These are phyloP conservation scores for Candida quercuum DNA, from an alignment of 805 yeast genomes.

Conservation along the genomic window DNA sequence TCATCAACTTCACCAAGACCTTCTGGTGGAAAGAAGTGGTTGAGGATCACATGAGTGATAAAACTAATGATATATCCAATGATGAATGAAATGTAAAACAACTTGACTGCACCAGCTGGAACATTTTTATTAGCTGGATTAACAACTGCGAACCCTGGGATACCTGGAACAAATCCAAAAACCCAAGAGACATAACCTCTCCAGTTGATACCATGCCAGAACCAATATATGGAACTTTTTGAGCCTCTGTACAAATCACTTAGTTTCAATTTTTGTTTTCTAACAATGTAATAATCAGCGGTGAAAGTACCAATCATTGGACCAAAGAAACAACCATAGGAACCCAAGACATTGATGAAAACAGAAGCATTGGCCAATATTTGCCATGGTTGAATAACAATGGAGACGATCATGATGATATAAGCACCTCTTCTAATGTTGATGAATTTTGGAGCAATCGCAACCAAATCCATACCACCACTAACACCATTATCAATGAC, in stretches of 20 bases:
- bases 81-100: constrained; percentile 22
- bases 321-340: constrained; percentile 36
- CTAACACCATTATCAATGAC: constrained; percentile 38
- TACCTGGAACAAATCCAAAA: constrained; percentile 34
- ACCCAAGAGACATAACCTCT: constrained; percentile 34
- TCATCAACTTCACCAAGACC: constrained; percentile 27
- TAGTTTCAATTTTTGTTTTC: constrained; percentile 34
- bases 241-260: constrained; percentile 33
- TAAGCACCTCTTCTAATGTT: constrained; percentile 60
- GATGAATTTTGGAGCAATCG: constrained; percentile 44
- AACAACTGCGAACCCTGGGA: constrained; percentile 34
- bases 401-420: constrained; percentile 64
- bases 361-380: constrained; percentile 23
- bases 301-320: constrained; percentile 35
- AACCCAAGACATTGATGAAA: constrained; percentile 17
- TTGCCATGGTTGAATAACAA: constrained; percentile 74
- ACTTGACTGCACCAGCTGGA: constrained; percentile 23
- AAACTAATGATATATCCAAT: constrained; percentile 22
- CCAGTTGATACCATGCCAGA: constrained; percentile 38
- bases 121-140: constrained; percentile 24
- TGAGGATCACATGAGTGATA: constrained; percentile 18
- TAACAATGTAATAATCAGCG: constrained; percentile 30
- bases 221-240: constrained; percentile 35
- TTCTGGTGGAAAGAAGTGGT: constrained; percentile 24
- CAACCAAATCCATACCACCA: constrained; percentile 49